Percentiles rank a stretch among this genome's conserved stretches.
phyloP scores from a whole-genome alignment of 768 basidiomycete species.

The Strobilomyces dryophilus region DNA sequence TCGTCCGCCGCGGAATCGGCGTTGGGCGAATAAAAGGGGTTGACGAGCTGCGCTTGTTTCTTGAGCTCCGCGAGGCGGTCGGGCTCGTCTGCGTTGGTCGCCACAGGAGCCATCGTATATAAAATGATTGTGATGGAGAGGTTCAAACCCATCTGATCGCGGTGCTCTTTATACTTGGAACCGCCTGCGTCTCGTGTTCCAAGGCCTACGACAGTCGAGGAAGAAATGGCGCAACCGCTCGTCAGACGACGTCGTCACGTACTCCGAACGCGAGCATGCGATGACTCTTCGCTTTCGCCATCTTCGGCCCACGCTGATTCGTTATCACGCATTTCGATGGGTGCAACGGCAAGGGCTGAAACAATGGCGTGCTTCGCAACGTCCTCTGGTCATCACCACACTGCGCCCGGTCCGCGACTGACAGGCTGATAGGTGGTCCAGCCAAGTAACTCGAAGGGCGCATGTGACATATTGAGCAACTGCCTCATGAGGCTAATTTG shows the following conservation, averaged over 20 bases:
- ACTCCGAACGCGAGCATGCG: constrained; percentile 13
- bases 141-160: not conserved
- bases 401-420: not conserved
- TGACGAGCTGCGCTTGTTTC: constrained; percentile 35
- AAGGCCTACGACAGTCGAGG: constrained; percentile 7
- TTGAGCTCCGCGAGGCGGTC: constrained; percentile 24
- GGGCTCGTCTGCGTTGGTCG: constrained; percentile 35
- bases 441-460: not conserved
- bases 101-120: constrained; percentile 46
- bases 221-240: constrained; percentile 19
- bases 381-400: not conserved
- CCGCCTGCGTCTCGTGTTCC: not conserved
- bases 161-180: constrained; percentile 14
- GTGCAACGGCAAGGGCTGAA: not conserved
- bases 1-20: constrained; percentile 47
- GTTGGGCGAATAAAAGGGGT: constrained; percentile 68
- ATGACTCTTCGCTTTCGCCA: constrained; percentile 11
- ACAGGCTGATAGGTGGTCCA: not conserved
- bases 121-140: not conserved
- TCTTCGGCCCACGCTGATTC: constrained; percentile 1
- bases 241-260: not conserved
- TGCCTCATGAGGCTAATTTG: not conserved
- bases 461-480: constrained; percentile 8
- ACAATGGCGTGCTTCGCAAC: not conserved
- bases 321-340: not conserved